Conservation (phyloP, 2,329 filamentous ascomycete species). For the Hymenoscyphus infarciens region DNA sequence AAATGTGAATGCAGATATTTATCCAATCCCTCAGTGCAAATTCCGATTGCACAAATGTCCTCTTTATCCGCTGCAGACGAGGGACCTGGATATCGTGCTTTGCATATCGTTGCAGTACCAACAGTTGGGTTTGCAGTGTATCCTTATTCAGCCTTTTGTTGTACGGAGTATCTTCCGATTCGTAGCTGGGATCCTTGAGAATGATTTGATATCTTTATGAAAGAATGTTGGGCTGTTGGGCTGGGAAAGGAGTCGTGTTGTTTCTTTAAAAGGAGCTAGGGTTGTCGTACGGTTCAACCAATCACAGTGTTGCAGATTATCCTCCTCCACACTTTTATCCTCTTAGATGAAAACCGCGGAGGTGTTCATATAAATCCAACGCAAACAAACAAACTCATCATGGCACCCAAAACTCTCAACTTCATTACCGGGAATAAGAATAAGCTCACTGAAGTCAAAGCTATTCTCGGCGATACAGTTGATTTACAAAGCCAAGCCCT, state of each 20-base stretch:
- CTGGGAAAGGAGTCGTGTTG: neutral
- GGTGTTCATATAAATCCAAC: neutral
- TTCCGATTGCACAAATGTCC: neutral
- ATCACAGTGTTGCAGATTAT: neutral
- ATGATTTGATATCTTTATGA: neutral
- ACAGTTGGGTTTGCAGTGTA: neutral
- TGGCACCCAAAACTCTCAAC: constrained; percentile 54
- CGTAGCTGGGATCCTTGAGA: neutral
- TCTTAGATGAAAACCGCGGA: too few relatives aligned
- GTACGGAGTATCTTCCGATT: neutral
- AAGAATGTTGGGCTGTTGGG: neutral
- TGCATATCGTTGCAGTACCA: neutral
- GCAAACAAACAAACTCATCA: constrained; percentile 11
- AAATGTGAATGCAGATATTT: neutral
- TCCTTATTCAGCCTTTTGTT: neutral
- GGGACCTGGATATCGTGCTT: neutral
- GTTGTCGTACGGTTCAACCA: neutral
- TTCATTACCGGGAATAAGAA: constrained; percentile 97
- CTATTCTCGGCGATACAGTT: constrained; percentile 73
- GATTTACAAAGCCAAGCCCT: constrained; percentile 69
- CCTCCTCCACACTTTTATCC: neutral
- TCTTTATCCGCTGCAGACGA: constrained; percentile 1
- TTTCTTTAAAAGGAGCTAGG: neutral
- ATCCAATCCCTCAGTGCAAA: neutral
- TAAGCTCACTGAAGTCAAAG: constrained; percentile 85